phyloP scores from a whole-genome alignment of 169 alveolate genomes.

The Plasmodium chabaudi region DNA sequence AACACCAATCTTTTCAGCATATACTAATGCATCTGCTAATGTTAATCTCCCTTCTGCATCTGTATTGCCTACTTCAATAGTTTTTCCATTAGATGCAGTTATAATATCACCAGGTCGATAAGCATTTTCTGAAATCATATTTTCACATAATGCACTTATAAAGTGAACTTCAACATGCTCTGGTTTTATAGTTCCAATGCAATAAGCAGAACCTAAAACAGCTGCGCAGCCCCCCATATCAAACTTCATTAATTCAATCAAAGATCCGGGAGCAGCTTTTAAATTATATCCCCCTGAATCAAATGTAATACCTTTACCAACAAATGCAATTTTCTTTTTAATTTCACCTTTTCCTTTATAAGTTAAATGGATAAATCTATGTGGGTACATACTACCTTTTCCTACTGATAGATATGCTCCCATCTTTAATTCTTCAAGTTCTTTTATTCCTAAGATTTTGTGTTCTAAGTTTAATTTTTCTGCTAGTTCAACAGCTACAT shows the following conservation, averaged over 20 bases:
- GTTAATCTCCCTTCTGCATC: constrained; percentile 99
- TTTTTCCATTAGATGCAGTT: constrained; percentile 94
- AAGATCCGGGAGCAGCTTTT: constrained; percentile 84
- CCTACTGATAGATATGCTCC: constrained; percentile 91
- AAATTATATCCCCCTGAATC: constrained; percentile 96
- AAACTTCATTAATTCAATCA: constrained; percentile 87
- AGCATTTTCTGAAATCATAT: constrained; percentile 90
- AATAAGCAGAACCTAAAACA: constrained; percentile 90
- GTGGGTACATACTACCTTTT: constrained; percentile 92
- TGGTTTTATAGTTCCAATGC: constrained; percentile 88
- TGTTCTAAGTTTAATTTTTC: constrained; percentile 83
- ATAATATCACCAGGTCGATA: constrained; percentile 96
- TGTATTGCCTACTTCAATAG: constrained; percentile 96
- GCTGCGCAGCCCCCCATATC: constrained; percentile 94
- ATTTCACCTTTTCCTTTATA: constrained; percentile 80
- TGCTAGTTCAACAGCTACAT: constrained; percentile 82
- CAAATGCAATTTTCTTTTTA: constrained; percentile 88
- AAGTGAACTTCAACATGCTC: constrained; percentile 89
- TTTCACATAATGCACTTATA: constrained; percentile 93
- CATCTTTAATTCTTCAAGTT: constrained; percentile 89
- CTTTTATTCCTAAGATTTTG: constrained; percentile 85
- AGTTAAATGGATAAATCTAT: constrained; percentile 89
- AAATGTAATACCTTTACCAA: constrained; percentile 95
- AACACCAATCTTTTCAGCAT: constrained; percentile 91
- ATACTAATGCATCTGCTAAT: constrained; percentile 96